Percentiles rank a stretch among this genome's conserved stretches.
phyloP scores from a whole-genome alignment of 441 rosid species.

The California macrophylla region DNA sequence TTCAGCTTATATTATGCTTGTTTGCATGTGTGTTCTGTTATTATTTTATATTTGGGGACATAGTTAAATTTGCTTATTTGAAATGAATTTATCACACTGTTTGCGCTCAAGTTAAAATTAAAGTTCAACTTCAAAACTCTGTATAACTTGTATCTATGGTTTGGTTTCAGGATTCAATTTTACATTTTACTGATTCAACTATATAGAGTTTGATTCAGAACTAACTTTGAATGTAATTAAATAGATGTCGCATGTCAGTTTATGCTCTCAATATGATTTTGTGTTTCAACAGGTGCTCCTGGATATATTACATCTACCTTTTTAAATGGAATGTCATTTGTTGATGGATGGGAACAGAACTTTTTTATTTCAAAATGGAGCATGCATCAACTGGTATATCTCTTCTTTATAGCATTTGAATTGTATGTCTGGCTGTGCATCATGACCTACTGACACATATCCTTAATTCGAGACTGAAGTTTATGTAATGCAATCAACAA shows the following conservation, averaged over 20 bases:
- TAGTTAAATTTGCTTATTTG: neutral
- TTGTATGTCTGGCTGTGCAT: conserved; percentile 4
- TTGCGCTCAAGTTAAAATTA: neutral
- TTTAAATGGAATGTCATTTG: conserved; percentile 90
- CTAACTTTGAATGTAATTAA: neutral
- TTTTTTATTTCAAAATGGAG: conserved; percentile 96
- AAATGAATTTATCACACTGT: neutral
- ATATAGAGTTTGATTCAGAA: neutral
- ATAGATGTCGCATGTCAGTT: neutral
- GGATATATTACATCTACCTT: conserved; percentile 72
- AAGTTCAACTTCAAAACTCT: neutral
- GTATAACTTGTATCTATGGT: neutral
- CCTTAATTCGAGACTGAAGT: neutral
- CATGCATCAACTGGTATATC: conserved; percentile 88
- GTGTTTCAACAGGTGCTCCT: conserved; percentile 63
- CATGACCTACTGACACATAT: neutral
- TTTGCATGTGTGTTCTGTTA: neutral
- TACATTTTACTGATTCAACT: neutral
- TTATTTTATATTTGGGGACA: neutral
- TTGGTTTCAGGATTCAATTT: neutral
- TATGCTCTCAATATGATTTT: neutral
- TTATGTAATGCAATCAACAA: neutral
- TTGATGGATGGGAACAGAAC: conserved; percentile 95
- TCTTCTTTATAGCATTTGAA: conserved; percentile 7
- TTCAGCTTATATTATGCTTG: neutral